Conservation (phyloP, 768 basidiomycete species). For the Amanita rubescens region DNA sequence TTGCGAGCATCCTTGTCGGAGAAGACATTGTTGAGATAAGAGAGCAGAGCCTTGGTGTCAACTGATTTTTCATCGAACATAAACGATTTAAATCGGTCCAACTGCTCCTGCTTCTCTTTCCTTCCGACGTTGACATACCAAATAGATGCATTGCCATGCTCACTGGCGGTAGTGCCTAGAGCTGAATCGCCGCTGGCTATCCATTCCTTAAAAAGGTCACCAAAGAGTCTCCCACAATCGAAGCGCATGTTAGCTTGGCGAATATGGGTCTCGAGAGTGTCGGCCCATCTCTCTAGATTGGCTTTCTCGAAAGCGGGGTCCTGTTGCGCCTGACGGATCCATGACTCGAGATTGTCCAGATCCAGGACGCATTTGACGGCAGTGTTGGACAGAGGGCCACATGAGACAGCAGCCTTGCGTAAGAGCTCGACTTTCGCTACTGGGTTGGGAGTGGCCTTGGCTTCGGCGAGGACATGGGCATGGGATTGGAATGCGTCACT, state of each 20-base stretch:
- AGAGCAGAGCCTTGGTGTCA: slow-evolving; percentile 23
- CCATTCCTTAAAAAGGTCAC: slow-evolving; percentile 38
- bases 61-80: slow-evolving; percentile 31
- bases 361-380: slow-evolving; percentile 20
- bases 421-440: slow-evolving; percentile 28
- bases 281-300: slow-evolving; percentile 29
- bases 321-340: slow-evolving; percentile 32
- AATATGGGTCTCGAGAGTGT: slow-evolving; percentile 33
- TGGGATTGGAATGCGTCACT: slow-evolving; percentile 23
- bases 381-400: slow-evolving; percentile 23
- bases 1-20: slow-evolving; percentile 22
- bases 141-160: neutral
- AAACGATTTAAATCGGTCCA: slow-evolving; percentile 30
- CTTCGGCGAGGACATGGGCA: slow-evolving; percentile 23
- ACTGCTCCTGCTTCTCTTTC: slow-evolving; percentile 36
- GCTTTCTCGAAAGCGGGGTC: slow-evolving; percentile 32
- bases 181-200: slow-evolving; percentile 34
- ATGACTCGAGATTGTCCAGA: slow-evolving; percentile 25
- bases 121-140: slow-evolving; percentile 28
- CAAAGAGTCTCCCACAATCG: slow-evolving; percentile 34
- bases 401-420: slow-evolving; percentile 24
- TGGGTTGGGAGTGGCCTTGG: slow-evolving; percentile 16
- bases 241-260: slow-evolving; percentile 28
- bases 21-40: slow-evolving; percentile 33
- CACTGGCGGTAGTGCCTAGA: slow-evolving; percentile 13